Evolutionary conservation across 306 rosid species (phyloP).

Genomic region (Arachis hypogaea): DNA sequence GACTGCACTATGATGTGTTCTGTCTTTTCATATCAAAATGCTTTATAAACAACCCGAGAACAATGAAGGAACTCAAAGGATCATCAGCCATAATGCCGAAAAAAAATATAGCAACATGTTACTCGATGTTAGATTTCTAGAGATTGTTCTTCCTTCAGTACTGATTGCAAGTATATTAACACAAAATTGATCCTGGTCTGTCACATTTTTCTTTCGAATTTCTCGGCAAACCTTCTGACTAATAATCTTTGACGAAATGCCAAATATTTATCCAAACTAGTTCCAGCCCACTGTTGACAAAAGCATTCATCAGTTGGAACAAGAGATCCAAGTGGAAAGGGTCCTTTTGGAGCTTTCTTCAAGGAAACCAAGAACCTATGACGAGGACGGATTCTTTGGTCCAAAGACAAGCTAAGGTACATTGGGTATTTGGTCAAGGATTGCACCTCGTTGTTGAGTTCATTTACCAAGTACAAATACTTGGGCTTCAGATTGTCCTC

Average conservation of each 20-base stretch:
- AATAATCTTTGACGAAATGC: conserved; percentile 82
- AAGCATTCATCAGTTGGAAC: conserved; percentile 92
- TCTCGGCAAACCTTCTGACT: conserved; percentile 75
- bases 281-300: conserved; percentile 94
- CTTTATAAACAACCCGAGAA: conserved; percentile 23
- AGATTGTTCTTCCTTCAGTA: conserved; percentile 38
- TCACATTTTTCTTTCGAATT: conserved; percentile 66
- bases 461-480: conserved; percentile 88
- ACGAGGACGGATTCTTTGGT: conserved; percentile 99
- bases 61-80: conserved; percentile 11
- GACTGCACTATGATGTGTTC: conserved; percentile 13
- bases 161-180: conserved; percentile 30
- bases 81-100: conserved; percentile 28
- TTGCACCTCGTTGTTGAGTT: conserved; percentile 84
- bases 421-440: conserved; percentile 94
- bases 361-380: conserved; percentile 86
- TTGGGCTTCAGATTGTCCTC: conserved; percentile 96
- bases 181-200: conserved; percentile 30
- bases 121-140: conserved; percentile 21
- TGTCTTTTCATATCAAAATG: conserved; percentile 28
- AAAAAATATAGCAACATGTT: conserved; percentile 9
- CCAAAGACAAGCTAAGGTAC: conserved; percentile 93
- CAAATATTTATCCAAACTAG: conserved; percentile 81
- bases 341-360: conserved; percentile 97
- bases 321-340: conserved; percentile 87